Evolutionary conservation across 768 basidiomycete genomes (phyloP), one percentile per base, ranked within the genome.

Genomic region (Rhizopogon vesiculosus): DNA sequence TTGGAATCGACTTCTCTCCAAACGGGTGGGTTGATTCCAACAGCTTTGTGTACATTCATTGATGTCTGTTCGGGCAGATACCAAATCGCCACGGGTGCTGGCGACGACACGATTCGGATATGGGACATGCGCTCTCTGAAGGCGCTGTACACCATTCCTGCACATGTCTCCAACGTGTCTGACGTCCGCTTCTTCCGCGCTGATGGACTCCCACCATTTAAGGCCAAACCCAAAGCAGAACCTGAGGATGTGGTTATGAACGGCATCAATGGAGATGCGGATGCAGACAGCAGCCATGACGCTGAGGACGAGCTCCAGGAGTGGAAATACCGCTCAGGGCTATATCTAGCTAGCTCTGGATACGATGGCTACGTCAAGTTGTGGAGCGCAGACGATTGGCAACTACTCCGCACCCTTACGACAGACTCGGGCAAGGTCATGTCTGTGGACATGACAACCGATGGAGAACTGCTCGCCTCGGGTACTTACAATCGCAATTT

Each of bases 301-400:
- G 62, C 63, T 33, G 58, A 63, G 18, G 41, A 45, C 13, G 67
- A 64, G 19, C 29, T 44, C 50, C 85, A 90, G 58, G 87, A 92
- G 59, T 87, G 86, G 84, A 80, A 76, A 56, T 93, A 93, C 57
- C 85, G 89, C 5, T 86, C 89, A 9, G 97, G 97, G 2, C 74
- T 96, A 52, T 98, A 96, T 77, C 85, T 99, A 56, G 94, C 91
- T 3, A 93, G 91, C 61, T 78, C 91, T 3, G 95, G 97, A 3
- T 98, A 98, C 69, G 97, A 99, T 66, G 93, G 93, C 5, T 83
- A 89, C 55, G 91, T 99, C 66, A 94, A 97, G 69, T 65, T 99
- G 54, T 99, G 97, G 97, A 91, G 88, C 64, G 91, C 95, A 45
- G 97, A 98, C 67, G 97, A 99, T 65, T 99, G 97, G 97, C 93